Base-by-base conservation (phyloP, 1,139 yeast species). In the Suhomyces wounanorum region DNA sequence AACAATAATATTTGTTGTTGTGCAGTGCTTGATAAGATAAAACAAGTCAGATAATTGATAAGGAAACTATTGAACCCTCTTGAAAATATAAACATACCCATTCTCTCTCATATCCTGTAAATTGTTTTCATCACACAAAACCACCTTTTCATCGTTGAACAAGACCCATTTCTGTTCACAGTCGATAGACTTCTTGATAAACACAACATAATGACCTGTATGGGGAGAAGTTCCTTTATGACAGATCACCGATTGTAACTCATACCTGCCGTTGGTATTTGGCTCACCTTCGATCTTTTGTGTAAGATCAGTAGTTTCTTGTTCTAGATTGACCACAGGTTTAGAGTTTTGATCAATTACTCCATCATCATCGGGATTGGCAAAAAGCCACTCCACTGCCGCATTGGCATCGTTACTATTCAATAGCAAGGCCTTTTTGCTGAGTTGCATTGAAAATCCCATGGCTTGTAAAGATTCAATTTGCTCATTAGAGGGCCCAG, bases 201-300 rank as follows among this genome's bases (percentile, higher is more conserved):
- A 94, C 0, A 87, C 92, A 39, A 95, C 98, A 65, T 94, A 94
- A 67, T 94, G 99, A 0, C 99, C 99, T 0, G 97, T 90, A 55
- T 94, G 97, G 1, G 94, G 89, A 17, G 97, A 89, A 0, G 87
- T 78, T 10, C 99, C 99, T 66, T 94, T 94, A 67, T 94, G 99
- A 64, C 98, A 92, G 21, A 94, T 79, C 9, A 90, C 89, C 0
- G 90, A 89, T 49, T 82, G 78, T 43, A 94, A 69, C 14, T 63
- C 60, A 63, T 88, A 94, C n/a, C 36, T 61, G 54, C 65, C 63
- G 6, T 48, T 43, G 1, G 44, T 39, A 10, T 48, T 21, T 2
- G 50, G 42, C 1, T 52, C 30, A 6, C 51, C 21, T 23, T 58
- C 53, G 11, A 59, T 42, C 16, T 56, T 48, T 14, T 59, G 45